These are phyloP conservation scores for Viridothelium virens DNA, from an alignment of 495 filamentous ascomycete genomes.

Conservation along the genomic window DNA sequence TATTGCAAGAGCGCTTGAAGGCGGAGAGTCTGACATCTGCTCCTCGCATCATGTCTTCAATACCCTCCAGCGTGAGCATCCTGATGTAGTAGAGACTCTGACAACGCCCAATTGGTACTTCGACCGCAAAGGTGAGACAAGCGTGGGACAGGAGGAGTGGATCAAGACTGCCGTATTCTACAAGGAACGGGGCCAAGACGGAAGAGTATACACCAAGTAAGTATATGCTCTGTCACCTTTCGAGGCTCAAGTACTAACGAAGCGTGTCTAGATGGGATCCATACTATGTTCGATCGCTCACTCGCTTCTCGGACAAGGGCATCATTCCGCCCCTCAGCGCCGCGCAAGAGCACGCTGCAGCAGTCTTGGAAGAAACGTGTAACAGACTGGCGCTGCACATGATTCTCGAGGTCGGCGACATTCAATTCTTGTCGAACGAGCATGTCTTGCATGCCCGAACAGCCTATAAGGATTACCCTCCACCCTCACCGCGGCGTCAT, in stretches of 20 bases:
- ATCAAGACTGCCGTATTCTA: slow-evolving; percentile 69
- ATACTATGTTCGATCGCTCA: slow-evolving; percentile 33
- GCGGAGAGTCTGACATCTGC: slow-evolving; percentile 78
- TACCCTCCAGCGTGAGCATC: slow-evolving; percentile 61
- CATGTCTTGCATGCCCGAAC: slow-evolving; percentile 36
- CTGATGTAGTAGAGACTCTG: slow-evolving; percentile 68
- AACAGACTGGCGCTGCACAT: slow-evolving; percentile 33
- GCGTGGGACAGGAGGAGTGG: slow-evolving; percentile 64
- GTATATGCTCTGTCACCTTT: not conserved
- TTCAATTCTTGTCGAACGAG: slow-evolving; percentile 35
- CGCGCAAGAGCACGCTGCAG: slow-evolving; percentile 27
- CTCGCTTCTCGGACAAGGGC: slow-evolving; percentile 32
- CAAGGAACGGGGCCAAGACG: slow-evolving; percentile 50
- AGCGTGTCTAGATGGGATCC: slow-evolving; percentile 41
- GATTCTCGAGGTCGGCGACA: slow-evolving; percentile 38
- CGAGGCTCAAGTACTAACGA: slow-evolving; percentile 28
- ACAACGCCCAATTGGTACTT: slow-evolving; percentile 84
- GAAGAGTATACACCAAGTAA: slow-evolving; percentile 47
- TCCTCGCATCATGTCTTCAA: slow-evolving; percentile 80
- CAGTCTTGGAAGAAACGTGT: slow-evolving; percentile 33
- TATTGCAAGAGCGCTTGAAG: slow-evolving; percentile 66
- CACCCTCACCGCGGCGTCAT: slow-evolving; percentile 31
- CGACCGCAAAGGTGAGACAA: slow-evolving; percentile 83
- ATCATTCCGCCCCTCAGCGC: slow-evolving; percentile 31
- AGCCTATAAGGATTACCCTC: slow-evolving; percentile 36